Evolutionary conservation across 1,139 yeast species (phyloP).

Genomic region (Hansenula lynferdii): DNA sequence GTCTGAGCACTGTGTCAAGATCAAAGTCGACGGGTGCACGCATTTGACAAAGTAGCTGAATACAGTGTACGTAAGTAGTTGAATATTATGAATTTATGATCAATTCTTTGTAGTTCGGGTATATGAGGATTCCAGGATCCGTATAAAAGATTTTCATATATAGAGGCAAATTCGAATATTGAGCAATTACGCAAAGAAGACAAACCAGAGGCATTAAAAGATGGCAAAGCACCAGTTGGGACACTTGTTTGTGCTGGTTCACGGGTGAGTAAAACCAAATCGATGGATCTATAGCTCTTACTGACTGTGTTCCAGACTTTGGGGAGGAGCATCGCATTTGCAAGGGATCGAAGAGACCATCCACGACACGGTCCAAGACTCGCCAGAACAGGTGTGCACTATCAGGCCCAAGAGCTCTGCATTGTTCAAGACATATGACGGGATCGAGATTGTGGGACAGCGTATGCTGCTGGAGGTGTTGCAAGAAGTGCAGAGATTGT

Average conservation of each 20-base stretch:
- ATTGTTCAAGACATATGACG: slow-evolving; percentile 80
- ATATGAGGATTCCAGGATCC: too few relatives aligned
- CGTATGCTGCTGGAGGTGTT: slow-evolving; percentile 62
- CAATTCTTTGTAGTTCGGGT: too few relatives aligned
- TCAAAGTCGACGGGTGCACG: background rate
- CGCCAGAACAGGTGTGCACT: slow-evolving; percentile 43
- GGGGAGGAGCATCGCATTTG: slow-evolving; percentile 83
- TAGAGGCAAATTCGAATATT: too few relatives aligned
- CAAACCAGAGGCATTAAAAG: too few relatives aligned
- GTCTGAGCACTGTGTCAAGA: background rate
- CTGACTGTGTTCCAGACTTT: too few relatives aligned
- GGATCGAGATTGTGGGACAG: slow-evolving; percentile 67
- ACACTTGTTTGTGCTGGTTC: slow-evolving; percentile 76
- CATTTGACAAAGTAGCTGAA: background rate
- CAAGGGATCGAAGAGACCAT: slow-evolving; percentile 51
- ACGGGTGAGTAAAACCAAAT: slow-evolving; percentile 67
- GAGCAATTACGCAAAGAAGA: too few relatives aligned
- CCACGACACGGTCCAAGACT: slow-evolving; percentile 32
- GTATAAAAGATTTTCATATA: too few relatives aligned
- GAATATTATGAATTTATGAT: too few relatives aligned
- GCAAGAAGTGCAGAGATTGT: slow-evolving; percentile 44
- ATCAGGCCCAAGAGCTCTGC: slow-evolving; percentile 69
- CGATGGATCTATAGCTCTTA: too few relatives aligned
- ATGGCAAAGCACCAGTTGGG: slow-evolving; percentile 22
- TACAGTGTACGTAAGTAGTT: too few relatives aligned